Base-by-base conservation (phyloP, 805 yeast genomes). In the Huiozyma naganishii region DNA sequence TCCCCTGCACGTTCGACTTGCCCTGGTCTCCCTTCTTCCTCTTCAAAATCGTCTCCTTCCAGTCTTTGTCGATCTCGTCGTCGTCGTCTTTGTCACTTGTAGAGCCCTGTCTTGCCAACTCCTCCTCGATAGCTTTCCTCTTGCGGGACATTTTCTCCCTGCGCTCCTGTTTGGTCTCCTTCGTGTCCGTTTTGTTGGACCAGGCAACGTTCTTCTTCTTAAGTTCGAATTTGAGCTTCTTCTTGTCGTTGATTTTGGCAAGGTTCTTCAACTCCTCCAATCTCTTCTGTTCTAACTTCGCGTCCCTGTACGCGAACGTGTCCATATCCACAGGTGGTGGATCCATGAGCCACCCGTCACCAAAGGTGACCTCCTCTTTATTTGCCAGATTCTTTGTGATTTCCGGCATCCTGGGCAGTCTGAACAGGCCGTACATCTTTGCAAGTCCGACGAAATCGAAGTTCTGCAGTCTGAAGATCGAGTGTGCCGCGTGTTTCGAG, bases 351-450 rank as follows among this genome's bases (percentile, higher is more conserved):
- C 89, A 86, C 1, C 96, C 97, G 48, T 77, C 80, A 12, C 41
- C 47, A 39, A 47, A 52, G 9, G 42, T 41, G 41, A 72, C 76
- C 0, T 72, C 76, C 9, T 57, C 52, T 54, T 71, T 75, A 10
- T 58, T 50, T 34, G 65, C 51, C 2, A 79, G 66, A 51, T 72
- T 68, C 43, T 67, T 68, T 23, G 80, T 73, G 30, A 78, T 65
- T 58, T 92, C 99, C 0, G 98, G 98, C 97, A 94, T 92, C 52
- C 80, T 77, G 7, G 99, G 99, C 46, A 90, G 65, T 52, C 96
- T 71, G 37, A 85, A 63, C 2, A 92, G 62, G 1, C 96, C 95
- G 61, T 83, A 88, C 67, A 84, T 71, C 50, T 69, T 73, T 1
- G 92, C 95, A 6, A 83, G 49, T 0, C 80, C 83, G 27, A 79